phyloP scores from a whole-genome alignment of 2,329 filamentous ascomycete genomes.

The Hirsutella rhossiliensis region DNA sequence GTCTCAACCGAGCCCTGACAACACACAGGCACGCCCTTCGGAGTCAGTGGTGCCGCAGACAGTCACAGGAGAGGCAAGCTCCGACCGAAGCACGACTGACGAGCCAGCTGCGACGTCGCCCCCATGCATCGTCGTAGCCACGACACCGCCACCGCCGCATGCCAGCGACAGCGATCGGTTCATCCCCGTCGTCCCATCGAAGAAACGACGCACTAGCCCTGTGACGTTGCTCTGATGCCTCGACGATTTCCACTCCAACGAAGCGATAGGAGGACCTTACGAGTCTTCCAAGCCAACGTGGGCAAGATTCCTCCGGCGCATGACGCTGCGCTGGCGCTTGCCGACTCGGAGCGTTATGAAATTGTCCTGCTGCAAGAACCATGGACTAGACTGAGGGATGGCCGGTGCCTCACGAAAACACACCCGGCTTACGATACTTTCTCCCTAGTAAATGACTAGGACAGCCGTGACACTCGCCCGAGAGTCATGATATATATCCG shows the following conservation, averaged over 20 bases:
- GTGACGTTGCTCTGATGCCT: background rate
- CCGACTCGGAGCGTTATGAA: conserved; percentile 6
- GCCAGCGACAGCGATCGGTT: background rate
- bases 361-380: conserved; percentile 8
- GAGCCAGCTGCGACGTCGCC: background rate
- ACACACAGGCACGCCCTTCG: background rate
- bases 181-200: background rate
- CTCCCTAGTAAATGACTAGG: conserved; percentile 4
- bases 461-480: conserved; percentile 3
- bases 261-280: background rate
- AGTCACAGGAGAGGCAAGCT: background rate
- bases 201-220: too few relatives aligned
- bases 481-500: conserved; percentile 8
- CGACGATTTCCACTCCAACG: background rate
- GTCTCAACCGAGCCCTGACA: background rate
- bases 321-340: conserved; percentile 6
- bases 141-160: background rate
- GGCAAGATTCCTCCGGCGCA: conserved; percentile 4
- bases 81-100: background rate
- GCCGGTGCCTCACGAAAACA: conserved; percentile 4
- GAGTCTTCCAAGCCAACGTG: too few relatives aligned
- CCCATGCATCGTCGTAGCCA: too few relatives aligned
- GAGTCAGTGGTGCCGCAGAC: background rate
- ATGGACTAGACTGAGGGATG: conserved; percentile 2
- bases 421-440: conserved; percentile 1